Percentiles rank a stretch among this genome's conserved stretches.
phyloP scores from a whole-genome alignment of 345 rosid genomes.

The Lepidium aucheri region DNA sequence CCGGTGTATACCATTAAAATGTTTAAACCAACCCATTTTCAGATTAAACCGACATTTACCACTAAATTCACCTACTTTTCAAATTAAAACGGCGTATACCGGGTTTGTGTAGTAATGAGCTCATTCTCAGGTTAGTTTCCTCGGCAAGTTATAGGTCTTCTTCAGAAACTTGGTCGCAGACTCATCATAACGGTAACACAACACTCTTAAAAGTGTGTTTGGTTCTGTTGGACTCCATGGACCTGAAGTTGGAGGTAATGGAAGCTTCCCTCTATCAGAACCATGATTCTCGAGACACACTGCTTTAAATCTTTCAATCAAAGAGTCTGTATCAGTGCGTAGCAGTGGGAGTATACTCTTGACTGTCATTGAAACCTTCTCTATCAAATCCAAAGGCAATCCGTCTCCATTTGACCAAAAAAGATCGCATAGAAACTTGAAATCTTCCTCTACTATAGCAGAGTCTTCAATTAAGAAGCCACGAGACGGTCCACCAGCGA shows the following conservation, averaged over 20 bases:
- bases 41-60: constrained; percentile 1
- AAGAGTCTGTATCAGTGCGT: constrained; percentile 51
- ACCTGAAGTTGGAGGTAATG: constrained; percentile 77
- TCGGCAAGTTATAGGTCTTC: constrained; percentile 82
- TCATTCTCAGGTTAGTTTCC: constrained; percentile 40
- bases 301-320: constrained; percentile 46
- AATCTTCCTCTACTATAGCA: constrained; percentile 64
- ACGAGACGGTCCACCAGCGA: constrained; percentile 91
- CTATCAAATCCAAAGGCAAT: constrained; percentile 69
- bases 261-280: constrained; percentile 67
- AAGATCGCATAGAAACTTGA: constrained; percentile 61
- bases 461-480: constrained; percentile 62
- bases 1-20: neutral
- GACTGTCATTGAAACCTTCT: constrained; percentile 53
- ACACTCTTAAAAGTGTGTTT: constrained; percentile 70
- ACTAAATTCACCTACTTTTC: neutral
- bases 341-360: constrained; percentile 66
- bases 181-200: constrained; percentile 79
- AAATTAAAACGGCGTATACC: constrained; percentile 4
- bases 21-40: neutral
- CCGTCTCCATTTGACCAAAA: constrained; percentile 98
- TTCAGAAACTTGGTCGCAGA: constrained; percentile 76
- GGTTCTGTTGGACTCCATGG: constrained; percentile 85
- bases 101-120: neutral
- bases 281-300: constrained; percentile 51